Percentiles rank a stretch among this genome's conserved stretches.
These are phyloP conservation scores for Mycena galericulata DNA, from an alignment of 768 basidiomycete genomes.

Conservation along the genomic window DNA sequence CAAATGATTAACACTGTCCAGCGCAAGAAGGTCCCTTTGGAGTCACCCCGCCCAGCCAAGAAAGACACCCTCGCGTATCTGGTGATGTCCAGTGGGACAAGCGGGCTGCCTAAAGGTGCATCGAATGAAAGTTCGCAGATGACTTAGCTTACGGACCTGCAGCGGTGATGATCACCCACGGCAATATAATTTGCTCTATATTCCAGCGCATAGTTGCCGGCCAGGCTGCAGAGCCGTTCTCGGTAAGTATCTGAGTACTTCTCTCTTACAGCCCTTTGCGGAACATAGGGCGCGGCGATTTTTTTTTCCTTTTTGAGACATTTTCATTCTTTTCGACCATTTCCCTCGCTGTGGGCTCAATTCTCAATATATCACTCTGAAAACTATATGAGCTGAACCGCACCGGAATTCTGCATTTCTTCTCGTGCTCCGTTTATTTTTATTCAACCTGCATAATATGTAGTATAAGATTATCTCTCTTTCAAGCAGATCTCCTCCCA, in stretches of 20 bases:
- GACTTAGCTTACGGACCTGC: not conserved
- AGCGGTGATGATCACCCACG: slow-evolving; percentile 84
- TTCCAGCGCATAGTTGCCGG: slow-evolving; percentile 50
- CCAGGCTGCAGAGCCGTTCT: slow-evolving; percentile 47
- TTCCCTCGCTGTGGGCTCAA: no score
- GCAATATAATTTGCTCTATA: slow-evolving; percentile 65
- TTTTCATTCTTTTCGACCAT: no score
- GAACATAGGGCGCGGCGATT: no score
- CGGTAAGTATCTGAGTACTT: slow-evolving; percentile 46
- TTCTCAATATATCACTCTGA: no score
- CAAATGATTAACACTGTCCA: slow-evolving; percentile 57
- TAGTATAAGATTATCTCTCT: no score
- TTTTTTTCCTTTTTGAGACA: no score
- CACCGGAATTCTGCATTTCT: no score
- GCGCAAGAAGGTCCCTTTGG: slow-evolving; percentile 50
- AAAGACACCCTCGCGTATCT: slow-evolving; percentile 75
- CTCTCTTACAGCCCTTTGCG: no score
- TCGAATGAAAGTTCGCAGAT: not conserved
- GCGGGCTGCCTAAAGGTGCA: slow-evolving; percentile 78
- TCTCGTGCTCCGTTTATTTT: no score
- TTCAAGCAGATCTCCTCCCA: no score
- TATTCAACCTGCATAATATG: no score
- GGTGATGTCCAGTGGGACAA: slow-evolving; percentile 84
- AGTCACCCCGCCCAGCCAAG: slow-evolving; percentile 58
- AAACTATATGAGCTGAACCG: no score